Evolutionary conservation across 108 stramenopile species (phyloP), one percentile per base, ranked within the genome.

Genomic region (Schizochytrium sp.): DNA sequence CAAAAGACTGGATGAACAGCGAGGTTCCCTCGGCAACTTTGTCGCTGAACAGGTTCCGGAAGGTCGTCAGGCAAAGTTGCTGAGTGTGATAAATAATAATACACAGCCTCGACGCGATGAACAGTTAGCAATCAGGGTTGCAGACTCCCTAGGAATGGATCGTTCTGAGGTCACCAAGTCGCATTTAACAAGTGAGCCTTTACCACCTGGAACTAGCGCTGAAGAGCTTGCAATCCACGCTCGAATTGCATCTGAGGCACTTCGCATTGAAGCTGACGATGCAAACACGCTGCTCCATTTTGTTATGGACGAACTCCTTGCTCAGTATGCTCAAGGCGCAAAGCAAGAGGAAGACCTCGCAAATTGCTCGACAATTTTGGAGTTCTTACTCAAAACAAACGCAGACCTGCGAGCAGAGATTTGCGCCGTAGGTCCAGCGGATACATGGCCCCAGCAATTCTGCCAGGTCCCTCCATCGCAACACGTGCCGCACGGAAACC

Each of bases 271-370:
- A 42, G 76, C 76, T 3, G 76, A 83, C 0, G 76, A 49, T 42
- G 76, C 76, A 17, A 49, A 83, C 76, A 53, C 50, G 12, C 76
- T 83, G 10, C 40, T 83, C 28, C 50, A 83, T 49, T n/a, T 55
- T 10, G 50, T 83, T 5, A 55, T 83, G 47, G 76, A 83, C 3
- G 76, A 83, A 53, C 28, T 83, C 5, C 10, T 55, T 10, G 50
- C 53, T 5, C 53, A 55, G 28, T 83, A 83, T 28, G 55, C 53
- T 0, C 47, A 83, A n/a, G 76, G 76, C 53, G 76, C 76, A 7
- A 49, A 83, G 76, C 76, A 28, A n/a, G 76, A 83, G 15, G 76
- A 83, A 42, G 76, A 83, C 28, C 76, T 83, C 28, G 47, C 53
- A 5, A 83, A 40, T 40, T 83, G 76, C 53, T 83, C 76, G 47